Conservation (phyloP, 139 green algal species). For the Closterium sp. region DNA sequence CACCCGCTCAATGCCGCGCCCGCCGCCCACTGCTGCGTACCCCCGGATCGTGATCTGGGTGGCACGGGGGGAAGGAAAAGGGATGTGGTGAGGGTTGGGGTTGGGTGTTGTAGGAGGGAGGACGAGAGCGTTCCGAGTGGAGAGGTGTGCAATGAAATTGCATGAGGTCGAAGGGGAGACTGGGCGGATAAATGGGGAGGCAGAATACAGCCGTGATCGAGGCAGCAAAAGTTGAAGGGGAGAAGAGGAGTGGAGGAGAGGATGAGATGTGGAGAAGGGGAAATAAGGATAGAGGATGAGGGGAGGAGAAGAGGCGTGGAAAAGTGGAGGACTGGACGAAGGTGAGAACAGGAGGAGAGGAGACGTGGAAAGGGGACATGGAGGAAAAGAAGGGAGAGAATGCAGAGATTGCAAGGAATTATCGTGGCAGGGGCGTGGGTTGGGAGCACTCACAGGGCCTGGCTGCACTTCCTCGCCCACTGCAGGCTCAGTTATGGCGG, state of each 20-base stretch:
- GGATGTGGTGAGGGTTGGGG: not conserved
- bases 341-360: not conserved
- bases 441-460: not conserved
- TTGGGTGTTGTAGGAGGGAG: not conserved
- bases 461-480: not conserved
- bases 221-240: not conserved
- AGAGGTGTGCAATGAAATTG: not conserved
- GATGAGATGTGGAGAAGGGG: not conserved
- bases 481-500: not conserved
- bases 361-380: not conserved
- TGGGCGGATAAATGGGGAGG: no score
- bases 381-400: not conserved
- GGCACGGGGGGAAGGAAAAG: not conserved
- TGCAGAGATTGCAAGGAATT: not conserved
- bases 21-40: slow-evolving; percentile 46
- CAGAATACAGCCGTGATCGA: no score
- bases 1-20: slow-evolving; percentile 44
- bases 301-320: not conserved
- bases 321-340: no score
- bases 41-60: slow-evolving; percentile 36
- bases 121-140: not conserved
- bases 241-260: not conserved
- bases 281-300: not conserved
- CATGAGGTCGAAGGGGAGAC: no score
- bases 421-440: not conserved